These are phyloP conservation scores for Dipteronia sinensis DNA, from an alignment of 345 rosid genomes.

Conservation along the genomic window DNA sequence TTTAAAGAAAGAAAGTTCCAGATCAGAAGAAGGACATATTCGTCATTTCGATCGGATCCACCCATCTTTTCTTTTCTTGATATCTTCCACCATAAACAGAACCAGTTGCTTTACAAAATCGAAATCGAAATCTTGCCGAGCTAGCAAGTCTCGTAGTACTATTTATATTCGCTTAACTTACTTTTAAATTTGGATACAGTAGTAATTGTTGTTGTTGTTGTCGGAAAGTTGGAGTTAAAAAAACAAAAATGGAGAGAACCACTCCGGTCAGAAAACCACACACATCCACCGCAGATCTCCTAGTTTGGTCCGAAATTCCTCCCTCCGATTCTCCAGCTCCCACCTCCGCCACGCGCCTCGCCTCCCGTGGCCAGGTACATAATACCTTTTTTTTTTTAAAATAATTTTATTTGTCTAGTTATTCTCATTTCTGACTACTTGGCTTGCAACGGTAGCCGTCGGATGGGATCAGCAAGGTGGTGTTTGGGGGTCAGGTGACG, in stretches of 20 bases:
- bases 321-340: constrained; percentile 42
- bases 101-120: background rate
- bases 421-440: constrained; percentile 8
- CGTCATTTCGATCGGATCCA: constrained; percentile 16
- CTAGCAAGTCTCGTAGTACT: background rate
- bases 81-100: constrained; percentile 5
- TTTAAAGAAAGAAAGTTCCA: constrained; percentile 29
- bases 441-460: constrained; percentile 62
- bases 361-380: constrained; percentile 65
- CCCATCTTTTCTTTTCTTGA: background rate
- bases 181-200: background rate
- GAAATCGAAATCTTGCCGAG: constrained; percentile 6
- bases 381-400: background rate
- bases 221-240: background rate
- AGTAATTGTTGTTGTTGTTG: background rate
- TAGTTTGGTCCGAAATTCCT: constrained; percentile 75
- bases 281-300: constrained; percentile 88
- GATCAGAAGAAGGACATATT: constrained; percentile 30
- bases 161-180: background rate
- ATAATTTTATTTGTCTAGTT: constrained; percentile 15
- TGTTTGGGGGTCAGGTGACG: constrained; percentile 97
- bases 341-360: constrained; percentile 59
- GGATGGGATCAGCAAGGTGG: constrained; percentile 92
- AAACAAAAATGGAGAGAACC: constrained; percentile 61
- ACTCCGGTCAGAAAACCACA: constrained; percentile 80